Base-by-base conservation (phyloP, 768 basidiomycete genomes). In the Exidia glandulosa region DNA sequence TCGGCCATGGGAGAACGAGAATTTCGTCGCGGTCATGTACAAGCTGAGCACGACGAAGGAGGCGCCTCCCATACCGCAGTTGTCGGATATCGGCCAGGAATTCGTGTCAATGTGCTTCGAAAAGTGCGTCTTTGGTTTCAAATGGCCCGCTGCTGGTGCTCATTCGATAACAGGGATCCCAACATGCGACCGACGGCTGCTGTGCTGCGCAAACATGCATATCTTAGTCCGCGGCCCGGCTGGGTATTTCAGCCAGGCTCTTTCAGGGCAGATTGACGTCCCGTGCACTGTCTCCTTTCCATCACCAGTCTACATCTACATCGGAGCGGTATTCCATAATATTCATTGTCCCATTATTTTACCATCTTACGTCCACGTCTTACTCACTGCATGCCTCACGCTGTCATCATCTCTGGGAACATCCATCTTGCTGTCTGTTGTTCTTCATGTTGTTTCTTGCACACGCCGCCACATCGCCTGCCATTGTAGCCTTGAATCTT, bases 61-160 rank as follows among this genome's bases (percentile, higher is more conserved):
- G 63, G 86, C 88, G 31, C 96, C 96, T 9, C 94, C 95, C 2
- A 81, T 99, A 4, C 96, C 95, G 2, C 60, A 79, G 2, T 73
- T 98, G 56, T 86, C 89, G n/a, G 74, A 80, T 27, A 77, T 85
- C 56, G 94, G 88, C 9, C 81, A 88, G 63, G 88, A 95, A 69
- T 96, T 99, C 73, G 80, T 95, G 65, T 77, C 77, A 57, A 85
- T 84, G 67, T 97, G 96, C 72, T 93, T 98, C 68, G 87, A 91
- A 3, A 85, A 91, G 91, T 91, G 68, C 65, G 88, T 72, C 16
- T 57, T 14, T 58, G n/a, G 36, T 36, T 55, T 19, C 7, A 9
- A 23, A 30, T 52, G 13, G 4, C 58, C 41, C 88, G 94, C 69
- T 96, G 98, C 73, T 80, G 95, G 65, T 76, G 77, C 57, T 85